Percentiles rank a stretch among this genome's conserved stretches.
phyloP scores from a whole-genome alignment of 495 filamentous ascomycete species.

The Hypoxylon lenormandii region DNA sequence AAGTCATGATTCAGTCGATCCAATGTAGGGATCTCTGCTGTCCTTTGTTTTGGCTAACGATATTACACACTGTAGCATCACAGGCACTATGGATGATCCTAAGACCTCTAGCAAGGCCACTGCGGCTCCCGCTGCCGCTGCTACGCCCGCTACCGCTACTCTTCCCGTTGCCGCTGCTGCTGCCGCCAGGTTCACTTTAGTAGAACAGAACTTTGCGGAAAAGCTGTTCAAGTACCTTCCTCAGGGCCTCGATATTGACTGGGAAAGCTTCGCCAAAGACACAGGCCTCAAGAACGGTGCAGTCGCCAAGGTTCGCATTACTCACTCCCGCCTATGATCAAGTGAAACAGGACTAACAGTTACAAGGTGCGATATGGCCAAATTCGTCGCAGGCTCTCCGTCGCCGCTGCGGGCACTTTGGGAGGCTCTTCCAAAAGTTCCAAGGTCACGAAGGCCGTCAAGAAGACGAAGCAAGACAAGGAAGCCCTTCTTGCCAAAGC shows the following conservation, averaged over 20 bases:
- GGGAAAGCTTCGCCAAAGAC: slow-evolving; percentile 28
- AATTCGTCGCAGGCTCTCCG: slow-evolving; percentile 33
- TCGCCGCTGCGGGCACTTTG: background rate
- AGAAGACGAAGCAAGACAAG: slow-evolving; percentile 2
- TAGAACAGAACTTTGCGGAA: slow-evolving; percentile 38
- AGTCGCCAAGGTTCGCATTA: slow-evolving; percentile 39
- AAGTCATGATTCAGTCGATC: too few relatives aligned
- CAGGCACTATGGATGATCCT: too few relatives aligned
- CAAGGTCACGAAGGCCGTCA: slow-evolving; percentile 22
- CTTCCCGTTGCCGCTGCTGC: too few relatives aligned
- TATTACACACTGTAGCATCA: too few relatives aligned
- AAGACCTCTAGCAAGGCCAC: too few relatives aligned
- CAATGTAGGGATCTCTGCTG: too few relatives aligned
- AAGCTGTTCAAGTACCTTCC: slow-evolving; percentile 40
- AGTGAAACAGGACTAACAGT: slow-evolving; percentile 9
- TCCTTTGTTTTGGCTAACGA: too few relatives aligned
- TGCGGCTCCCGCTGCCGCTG: too few relatives aligned
- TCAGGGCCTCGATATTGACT: slow-evolving; percentile 25
- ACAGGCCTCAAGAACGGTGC: slow-evolving; percentile 24
- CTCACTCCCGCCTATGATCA: too few relatives aligned
- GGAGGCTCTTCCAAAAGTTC: background rate
- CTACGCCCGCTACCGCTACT: too few relatives aligned
- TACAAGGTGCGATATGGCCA: slow-evolving; percentile 32
- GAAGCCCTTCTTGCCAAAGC: too few relatives aligned
- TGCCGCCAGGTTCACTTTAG: too few relatives aligned